Evolutionary conservation across 331 rosid genomes (phyloP).

Genomic region (Dryas integrifolia): DNA sequence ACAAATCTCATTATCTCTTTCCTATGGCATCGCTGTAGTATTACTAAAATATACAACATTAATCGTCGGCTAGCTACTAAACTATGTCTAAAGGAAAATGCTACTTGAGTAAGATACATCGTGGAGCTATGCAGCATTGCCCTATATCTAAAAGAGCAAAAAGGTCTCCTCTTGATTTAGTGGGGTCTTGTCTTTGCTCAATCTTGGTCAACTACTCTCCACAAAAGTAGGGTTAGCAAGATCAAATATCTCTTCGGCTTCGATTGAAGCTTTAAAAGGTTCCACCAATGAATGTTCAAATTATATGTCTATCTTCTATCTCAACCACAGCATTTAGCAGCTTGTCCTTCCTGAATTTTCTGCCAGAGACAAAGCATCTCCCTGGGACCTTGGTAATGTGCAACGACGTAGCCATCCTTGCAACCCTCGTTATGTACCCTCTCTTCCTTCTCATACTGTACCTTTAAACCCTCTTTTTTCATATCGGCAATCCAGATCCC

Average conservation of each 20-base stretch:
- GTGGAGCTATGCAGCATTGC: too few species aligned
- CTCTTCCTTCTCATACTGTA: constrained; percentile 64
- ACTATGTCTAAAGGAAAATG: too few species aligned
- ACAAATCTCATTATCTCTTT: neutral
- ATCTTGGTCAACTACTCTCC: constrained; percentile 17
- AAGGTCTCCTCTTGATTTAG: neutral
- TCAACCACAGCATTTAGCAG: constrained; percentile 69
- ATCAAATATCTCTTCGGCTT: neutral
- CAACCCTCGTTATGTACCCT: constrained; percentile 71
- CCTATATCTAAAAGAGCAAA: too few species aligned
- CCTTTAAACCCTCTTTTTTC: constrained; percentile 62
- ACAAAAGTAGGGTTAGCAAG: constrained; percentile 18
- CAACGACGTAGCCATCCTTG: constrained; percentile 79
- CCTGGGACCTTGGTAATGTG: constrained; percentile 97
- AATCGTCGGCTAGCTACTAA: neutral
- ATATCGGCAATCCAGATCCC: constrained; percentile 89
- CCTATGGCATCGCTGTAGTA: neutral
- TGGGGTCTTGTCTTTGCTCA: constrained; percentile 3
- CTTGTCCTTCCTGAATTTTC: constrained; percentile 67
- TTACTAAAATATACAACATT: constrained; percentile 7
- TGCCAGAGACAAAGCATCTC: constrained; percentile 97
- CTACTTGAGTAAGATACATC: too few species aligned
- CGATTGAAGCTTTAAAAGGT: constrained; percentile 11
- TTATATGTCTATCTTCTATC: constrained; percentile 20
- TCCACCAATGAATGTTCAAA: neutral